Evolutionary conservation across 1,284 basidiomycete genomes (phyloP).

Genomic region (Neonothopanus nambi): DNA sequence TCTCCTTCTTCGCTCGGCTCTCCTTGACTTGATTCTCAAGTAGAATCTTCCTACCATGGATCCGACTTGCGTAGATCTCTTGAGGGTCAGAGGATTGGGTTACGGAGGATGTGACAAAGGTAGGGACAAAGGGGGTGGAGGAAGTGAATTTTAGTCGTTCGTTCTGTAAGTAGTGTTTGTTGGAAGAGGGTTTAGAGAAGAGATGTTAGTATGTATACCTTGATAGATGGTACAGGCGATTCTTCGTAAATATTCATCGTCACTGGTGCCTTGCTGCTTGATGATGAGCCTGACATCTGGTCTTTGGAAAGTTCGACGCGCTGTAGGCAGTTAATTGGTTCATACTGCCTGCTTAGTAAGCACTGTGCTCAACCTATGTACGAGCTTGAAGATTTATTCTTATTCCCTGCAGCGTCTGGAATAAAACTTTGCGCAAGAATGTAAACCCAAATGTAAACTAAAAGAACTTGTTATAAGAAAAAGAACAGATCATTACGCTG

Average conservation of each 20-base stretch:
- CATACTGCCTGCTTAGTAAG: too few relatives aligned
- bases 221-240: neutral
- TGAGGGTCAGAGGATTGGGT: conserved; percentile 47
- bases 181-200: neutral
- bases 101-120: conserved; percentile 43
- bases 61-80: conserved; percentile 59
- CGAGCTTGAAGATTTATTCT: too few relatives aligned
- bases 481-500: too few relatives aligned
- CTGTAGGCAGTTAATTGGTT: too few relatives aligned
- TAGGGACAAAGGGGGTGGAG: conserved; percentile 40
- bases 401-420: too few relatives aligned
- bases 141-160: conserved; percentile 1
- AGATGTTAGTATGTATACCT: neutral
- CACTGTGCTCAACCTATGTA: too few relatives aligned
- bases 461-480: too few relatives aligned
- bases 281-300: too few relatives aligned
- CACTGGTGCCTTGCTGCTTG: too few relatives aligned
- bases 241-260: conserved; percentile 7
- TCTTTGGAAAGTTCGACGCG: too few relatives aligned
- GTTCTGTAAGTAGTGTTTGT: neutral
- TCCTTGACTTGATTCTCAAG: conserved; percentile 67
- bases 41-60: conserved; percentile 62
- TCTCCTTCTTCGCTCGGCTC: conserved; percentile 50
- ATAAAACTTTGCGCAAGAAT: too few relatives aligned
- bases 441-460: too few relatives aligned